Evolutionary conservation across 345 rosid genomes (phyloP).

Genomic region (Arabidopsis suecica): DNA sequence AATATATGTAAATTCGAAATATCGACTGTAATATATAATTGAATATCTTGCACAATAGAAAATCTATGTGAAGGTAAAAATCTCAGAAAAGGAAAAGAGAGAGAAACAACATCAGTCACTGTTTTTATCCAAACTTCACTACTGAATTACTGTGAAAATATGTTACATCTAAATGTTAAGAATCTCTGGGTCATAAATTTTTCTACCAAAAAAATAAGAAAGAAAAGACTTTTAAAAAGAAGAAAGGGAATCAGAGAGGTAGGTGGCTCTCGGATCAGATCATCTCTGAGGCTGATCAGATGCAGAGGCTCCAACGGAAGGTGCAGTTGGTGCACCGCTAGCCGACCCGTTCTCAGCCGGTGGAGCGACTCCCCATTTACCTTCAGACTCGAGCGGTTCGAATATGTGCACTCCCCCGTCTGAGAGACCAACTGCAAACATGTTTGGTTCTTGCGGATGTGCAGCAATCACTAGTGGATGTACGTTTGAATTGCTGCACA

Average conservation of each 20-base stretch:
- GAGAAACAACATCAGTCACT: background rate
- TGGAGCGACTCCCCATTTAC: constrained; percentile 94
- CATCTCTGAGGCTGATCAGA: constrained; percentile 90
- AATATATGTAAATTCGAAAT: constrained; percentile 6
- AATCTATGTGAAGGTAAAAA: background rate
- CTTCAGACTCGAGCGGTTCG: constrained; percentile 93
- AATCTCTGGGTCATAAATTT: constrained; percentile 35
- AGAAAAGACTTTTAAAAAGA: background rate
- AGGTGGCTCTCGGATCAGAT: constrained; percentile 39
- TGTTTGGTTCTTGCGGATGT: constrained; percentile 94
- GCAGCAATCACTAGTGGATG: constrained; percentile 96
- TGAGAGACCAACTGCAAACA: constrained; percentile 89
- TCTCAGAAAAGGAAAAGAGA: background rate
- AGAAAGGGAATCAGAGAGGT: constrained; percentile 14
- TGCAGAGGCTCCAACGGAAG: constrained; percentile 75
- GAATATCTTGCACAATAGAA: background rate
- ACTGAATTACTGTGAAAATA: constrained; percentile 20
- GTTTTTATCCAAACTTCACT: constrained; percentile 20
- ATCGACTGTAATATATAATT: background rate
- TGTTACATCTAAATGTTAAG: constrained; percentile 46
- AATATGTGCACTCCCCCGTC: constrained; percentile 97
- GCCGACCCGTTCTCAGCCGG: constrained; percentile 88
- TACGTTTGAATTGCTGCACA: constrained; percentile 69
- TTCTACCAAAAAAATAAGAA: constrained; percentile 26
- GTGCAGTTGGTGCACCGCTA: constrained; percentile 61